These are phyloP conservation scores for Leccinum longicurvipes DNA, from an alignment of 768 basidiomycete species.

Conservation along the genomic window DNA sequence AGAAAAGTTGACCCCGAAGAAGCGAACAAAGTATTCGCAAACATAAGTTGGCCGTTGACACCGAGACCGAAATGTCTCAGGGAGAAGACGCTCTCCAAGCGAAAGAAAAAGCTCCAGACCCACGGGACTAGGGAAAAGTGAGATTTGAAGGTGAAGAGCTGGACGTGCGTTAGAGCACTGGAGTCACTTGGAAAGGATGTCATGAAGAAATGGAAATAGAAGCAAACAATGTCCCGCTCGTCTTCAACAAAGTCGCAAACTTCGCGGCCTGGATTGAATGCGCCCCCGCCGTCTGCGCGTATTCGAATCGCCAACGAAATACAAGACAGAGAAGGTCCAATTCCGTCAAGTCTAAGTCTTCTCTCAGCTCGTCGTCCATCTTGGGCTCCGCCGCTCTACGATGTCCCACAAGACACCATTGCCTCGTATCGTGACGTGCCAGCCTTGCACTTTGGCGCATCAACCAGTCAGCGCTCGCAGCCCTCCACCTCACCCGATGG, in stretches of 20 bases:
- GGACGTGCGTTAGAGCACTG: too few relatives aligned
- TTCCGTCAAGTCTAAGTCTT: conserved; percentile 30
- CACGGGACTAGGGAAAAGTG: too few relatives aligned
- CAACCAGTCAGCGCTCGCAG: conserved; percentile 12
- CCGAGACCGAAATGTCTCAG: too few relatives aligned
- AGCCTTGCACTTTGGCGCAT: conserved; percentile 13
- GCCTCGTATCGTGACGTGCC: conserved; percentile 33
- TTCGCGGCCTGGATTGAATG: too few relatives aligned
- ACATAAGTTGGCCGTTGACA: too few relatives aligned
- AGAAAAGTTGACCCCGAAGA: too few relatives aligned
- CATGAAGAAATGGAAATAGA: neutral
- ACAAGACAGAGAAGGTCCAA: conserved; percentile 23
- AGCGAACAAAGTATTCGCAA: too few relatives aligned
- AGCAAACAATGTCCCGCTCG: conserved; percentile 16
- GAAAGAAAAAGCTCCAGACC: too few relatives aligned
- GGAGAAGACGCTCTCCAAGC: too few relatives aligned
- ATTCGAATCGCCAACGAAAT: conserved; percentile 20
- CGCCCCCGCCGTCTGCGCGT: conserved; percentile 14
- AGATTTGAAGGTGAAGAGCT: too few relatives aligned
- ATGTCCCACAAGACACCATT: conserved; percentile 23
- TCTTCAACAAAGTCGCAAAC: too few relatives aligned
- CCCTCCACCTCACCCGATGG: conserved; percentile 45
- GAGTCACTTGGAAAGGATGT: too few relatives aligned
- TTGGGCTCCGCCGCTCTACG: conserved; percentile 32
- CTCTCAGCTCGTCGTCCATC: conserved; percentile 34